Conservation (phyloP, 495 filamentous ascomycete genomes). For the Hyphodiscus hymeniophilus region DNA sequence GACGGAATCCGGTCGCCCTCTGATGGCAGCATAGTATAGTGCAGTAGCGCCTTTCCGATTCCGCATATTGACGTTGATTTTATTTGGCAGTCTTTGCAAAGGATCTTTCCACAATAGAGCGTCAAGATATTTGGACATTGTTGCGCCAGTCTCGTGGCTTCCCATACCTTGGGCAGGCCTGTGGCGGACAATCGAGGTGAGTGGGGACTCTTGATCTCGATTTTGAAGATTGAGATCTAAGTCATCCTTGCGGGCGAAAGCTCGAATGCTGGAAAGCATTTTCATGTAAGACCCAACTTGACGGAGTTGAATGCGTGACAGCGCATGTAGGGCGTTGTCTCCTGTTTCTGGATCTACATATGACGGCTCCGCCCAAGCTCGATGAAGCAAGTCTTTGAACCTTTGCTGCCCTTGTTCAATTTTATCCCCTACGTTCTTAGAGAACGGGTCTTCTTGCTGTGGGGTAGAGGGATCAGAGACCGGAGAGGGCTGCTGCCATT, state of each 20-base stretch:
- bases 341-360: conserved; percentile 7
- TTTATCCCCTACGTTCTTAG: not conserved
- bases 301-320: conserved; percentile 6
- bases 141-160: conserved; percentile 15
- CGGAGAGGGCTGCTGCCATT: not conserved
- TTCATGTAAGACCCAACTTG: not conserved
- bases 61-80: conserved; percentile 16
- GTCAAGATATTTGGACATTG: conserved; percentile 20
- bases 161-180: not conserved
- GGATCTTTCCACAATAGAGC: conserved; percentile 12
- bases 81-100: conserved; percentile 1
- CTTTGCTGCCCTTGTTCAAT: not conserved
- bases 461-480: not conserved
- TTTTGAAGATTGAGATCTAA: conserved; percentile 20
- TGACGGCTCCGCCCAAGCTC: not conserved
- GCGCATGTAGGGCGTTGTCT: conserved; percentile 18
- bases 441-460: not conserved
- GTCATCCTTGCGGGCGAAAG: conserved; percentile 3
- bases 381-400: not conserved
- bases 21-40: conserved; percentile 12
- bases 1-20: conserved; percentile 12
- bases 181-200: conserved; percentile 11
- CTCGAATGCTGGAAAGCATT: not conserved
- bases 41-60: conserved; percentile 14
- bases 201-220: conserved; percentile 4